Base-by-base conservation (phyloP, 129 eudicot species). In the Ambrosia trifida region DNA sequence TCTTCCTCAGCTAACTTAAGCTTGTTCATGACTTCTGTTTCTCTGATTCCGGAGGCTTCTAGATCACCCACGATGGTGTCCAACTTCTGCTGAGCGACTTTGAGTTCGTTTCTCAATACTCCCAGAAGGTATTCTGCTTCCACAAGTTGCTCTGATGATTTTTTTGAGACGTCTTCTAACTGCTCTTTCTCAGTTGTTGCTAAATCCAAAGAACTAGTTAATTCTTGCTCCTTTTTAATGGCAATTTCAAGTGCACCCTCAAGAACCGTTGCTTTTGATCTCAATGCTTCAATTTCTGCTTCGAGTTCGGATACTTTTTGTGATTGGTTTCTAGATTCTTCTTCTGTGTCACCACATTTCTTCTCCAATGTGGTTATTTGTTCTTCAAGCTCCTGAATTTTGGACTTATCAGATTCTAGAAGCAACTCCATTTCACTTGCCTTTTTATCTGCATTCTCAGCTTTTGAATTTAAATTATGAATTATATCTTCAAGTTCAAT, bases 371-470 rank as follows among this genome's bases (percentile, higher is more conserved):
- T 33, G 57, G 50, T 77, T 52, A 86, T 65, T 38, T 88, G 90
- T 70, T 78, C 94, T 70, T 88, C 97, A 50, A 88, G 96, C 86
- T 88, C 97, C 79, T 82, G 87, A 59, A 82, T 81, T 80, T 83
- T 82, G 28, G 81, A 45, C 66, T 86, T 91, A 70, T 91, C 95
- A 1, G 91, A 70, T 64, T 84, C 97, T 52, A 88, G 80, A 64
- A 88, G 66, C 64, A 79, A 71, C 81, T 80, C 88, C 60, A 86
- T 35, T 69, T 91, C 93, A 47, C 83, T 78, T 50, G 79, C 89
- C 69, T 72, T 91, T 66, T 86, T 84, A 30, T 62, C 83, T 57
- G 96, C 76, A 38, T 81, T 91, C 50, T 74, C 94, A 33, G 76
- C 83, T 78, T 81, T 86, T 2, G 73, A 83, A 69, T 85, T 86